Evolutionary conservation across 768 basidiomycete species (phyloP), one percentile per base, ranked within the genome.

Genomic region (Kwoniella bestiolae): DNA sequence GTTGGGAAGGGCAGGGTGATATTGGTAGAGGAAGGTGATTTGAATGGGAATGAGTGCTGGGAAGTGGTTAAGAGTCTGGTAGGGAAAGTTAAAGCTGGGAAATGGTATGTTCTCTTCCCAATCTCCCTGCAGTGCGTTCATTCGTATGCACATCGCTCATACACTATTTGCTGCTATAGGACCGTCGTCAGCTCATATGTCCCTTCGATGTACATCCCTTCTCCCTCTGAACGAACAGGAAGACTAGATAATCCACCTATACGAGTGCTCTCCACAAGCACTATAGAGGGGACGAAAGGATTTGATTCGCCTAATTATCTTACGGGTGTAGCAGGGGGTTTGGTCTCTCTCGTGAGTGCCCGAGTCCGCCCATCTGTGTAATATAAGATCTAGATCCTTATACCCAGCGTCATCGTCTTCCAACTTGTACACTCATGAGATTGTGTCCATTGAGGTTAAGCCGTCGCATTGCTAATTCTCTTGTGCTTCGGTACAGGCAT

Each of bases 121-220:
- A n/a, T n/a, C n/a, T n/a, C n/a, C n/a, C n/a, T n/a, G n/a, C n/a
- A n/a, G n/a, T n/a, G n/a, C n/a, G n/a, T n/a, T n/a, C n/a, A n/a
- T n/a, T n/a, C n/a, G n/a, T n/a, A n/a, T n/a, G n/a, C n/a, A n/a
- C n/a, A n/a, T n/a, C n/a, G n/a, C n/a, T n/a, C n/a, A n/a, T n/a
- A 6, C 46, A 47, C 9, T 47, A 11, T 23, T n/a, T 12, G 14
- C 50, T 23, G 12, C 3, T 31, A 32, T 41, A 60, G 57, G 57
- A 65, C 49, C 57, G 38, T 52, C 18, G 16, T 76, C 12, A 53
- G 70, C 6, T 67, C 72, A 11, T 73, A 76, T 49, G 64, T 71
- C 11, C 72, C 72, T 3, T 53, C 70, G 3, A 69, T 76, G 66
- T 76, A 76, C 57, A 72, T 76, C 12, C 74, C 66, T 14, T 58